phyloP scores from a whole-genome alignment of 192 early-diverging fungal species.

The Coemansia sp. region DNA sequence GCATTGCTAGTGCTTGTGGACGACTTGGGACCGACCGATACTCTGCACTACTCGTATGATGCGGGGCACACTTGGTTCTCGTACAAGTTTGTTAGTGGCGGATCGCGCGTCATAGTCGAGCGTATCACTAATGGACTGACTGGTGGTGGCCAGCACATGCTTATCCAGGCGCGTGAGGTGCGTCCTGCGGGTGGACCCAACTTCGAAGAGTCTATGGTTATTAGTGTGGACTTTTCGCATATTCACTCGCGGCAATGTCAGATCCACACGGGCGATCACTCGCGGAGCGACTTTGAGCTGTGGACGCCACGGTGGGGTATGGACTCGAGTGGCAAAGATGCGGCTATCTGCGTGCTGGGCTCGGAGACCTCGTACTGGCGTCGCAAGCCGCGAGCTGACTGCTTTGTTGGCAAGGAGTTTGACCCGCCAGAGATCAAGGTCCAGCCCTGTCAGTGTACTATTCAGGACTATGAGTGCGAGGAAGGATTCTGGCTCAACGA shows the following conservation, averaged over 20 bases:
- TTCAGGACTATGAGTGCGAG: constrained; percentile 87
- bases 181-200: constrained; percentile 7
- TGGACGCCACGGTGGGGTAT: constrained; percentile 64
- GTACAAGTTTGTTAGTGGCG: constrained; percentile 57
- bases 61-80: constrained; percentile 74
- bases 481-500: constrained; percentile 76
- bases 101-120: constrained; percentile 59
- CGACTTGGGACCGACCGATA: constrained; percentile 68
- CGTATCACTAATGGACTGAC: constrained; percentile 64
- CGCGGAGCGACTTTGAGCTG: constrained; percentile 83
- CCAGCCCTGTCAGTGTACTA: constrained; percentile 70
- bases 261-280: constrained; percentile 51
- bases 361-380: constrained; percentile 68
- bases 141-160: constrained; percentile 68
- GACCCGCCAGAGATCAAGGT: constrained; percentile 50
- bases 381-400: constrained; percentile 66
- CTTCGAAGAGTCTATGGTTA: constrained; percentile 28
- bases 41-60: constrained; percentile 72
- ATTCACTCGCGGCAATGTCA: constrained; percentile 50
- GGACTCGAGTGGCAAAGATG: constrained; percentile 52
- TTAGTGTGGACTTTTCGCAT: constrained; percentile 63
- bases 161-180: constrained; percentile 63
- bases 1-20: constrained; percentile 74
- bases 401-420: constrained; percentile 70
- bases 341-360: constrained; percentile 64